Evolutionary conservation across 805 yeast species (phyloP), one percentile per base, ranked within the genome.

Genomic region (Starmera pachycereana): DNA sequence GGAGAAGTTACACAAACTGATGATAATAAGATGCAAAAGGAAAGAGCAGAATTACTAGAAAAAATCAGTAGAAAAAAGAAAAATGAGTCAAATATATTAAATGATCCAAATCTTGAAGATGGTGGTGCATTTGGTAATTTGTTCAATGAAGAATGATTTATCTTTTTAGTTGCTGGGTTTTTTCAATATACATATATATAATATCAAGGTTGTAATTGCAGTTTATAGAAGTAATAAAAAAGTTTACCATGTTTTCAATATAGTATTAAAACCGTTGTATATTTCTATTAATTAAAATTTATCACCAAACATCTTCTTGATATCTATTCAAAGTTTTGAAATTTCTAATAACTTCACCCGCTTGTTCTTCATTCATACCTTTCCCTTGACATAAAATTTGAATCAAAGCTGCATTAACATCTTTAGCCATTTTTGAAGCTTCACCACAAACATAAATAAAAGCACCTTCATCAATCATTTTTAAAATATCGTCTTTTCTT

Each of bases 301-400:
- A 11, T 65, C 68, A 90, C 98, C 98, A 90, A 12, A 90, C 96
- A 70, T 90, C 98, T 65, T 92, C 97, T 66, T 90, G 98, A 62
- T 88, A 90, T 63, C 81, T 77, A 58, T 89, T 90, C 51, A 82
- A 80, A 22, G 85, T 77, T 60, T 84, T 85, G 66, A 83, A 73
- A 47, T 79, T 73, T 65, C 86, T 84, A 44, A 87, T 72, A 54
- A 83, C 68, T 43, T 82, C 92, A 40, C 75, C 73, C 12, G 95
- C 96, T 48, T 76, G 78, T 29, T 72, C 81, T 42, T 69, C 71
- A 7, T 79, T 48, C 27, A 87, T 62, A n/a, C 70, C 73, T 54
- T 89, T 79, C 47, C 76, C 74, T 41, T 72, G 59, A 36, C 78
- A 61, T 37, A 89, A 58, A 42, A 92, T 79, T 45, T 72, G 67